Percentiles rank a stretch among this genome's conserved stretches.
Conservation (phyloP, 805 yeast species). For the Candida jianshihensis region DNA sequence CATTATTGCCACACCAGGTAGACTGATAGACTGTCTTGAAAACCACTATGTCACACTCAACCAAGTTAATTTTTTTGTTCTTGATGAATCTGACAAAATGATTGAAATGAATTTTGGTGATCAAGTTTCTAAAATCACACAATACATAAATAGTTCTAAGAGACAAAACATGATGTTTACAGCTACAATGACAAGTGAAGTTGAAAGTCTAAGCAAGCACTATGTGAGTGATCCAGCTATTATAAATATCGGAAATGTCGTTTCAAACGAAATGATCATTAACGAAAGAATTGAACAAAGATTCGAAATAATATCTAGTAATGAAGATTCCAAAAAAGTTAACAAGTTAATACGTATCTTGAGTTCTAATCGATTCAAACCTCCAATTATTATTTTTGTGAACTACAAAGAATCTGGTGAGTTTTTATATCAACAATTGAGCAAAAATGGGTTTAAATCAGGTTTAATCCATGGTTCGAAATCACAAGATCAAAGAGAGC, state of each 20-base stretch:
- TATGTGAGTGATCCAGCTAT: constrained; percentile 58
- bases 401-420: constrained; percentile 75
- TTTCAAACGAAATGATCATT: constrained; percentile 20
- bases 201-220: constrained; percentile 57
- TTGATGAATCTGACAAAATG: constrained; percentile 97
- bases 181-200: constrained; percentile 79
- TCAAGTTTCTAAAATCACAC: constrained; percentile 57
- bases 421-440: constrained; percentile 44
- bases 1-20: constrained; percentile 91
- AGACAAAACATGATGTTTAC: constrained; percentile 85
- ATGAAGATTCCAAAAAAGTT: constrained; percentile 40
- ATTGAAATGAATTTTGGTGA: constrained; percentile 90
- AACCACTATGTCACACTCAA: constrained; percentile 53
- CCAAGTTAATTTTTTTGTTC: constrained; percentile 59
- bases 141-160: constrained; percentile 39
- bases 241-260: constrained; percentile 59
- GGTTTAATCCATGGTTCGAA: constrained; percentile 82
- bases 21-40: constrained; percentile 75
- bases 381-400: constrained; percentile 75
- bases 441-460: constrained; percentile 37
- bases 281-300: constrained; percentile 60
- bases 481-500: constrained; percentile 78
- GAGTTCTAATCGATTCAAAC: constrained; percentile 23
- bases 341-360: constrained; percentile 35
- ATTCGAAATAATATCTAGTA: constrained; percentile 41